These are phyloP conservation scores for Asterionellopsis glacialis DNA, from an alignment of 108 stramenopile genomes.

Conservation along the genomic window DNA sequence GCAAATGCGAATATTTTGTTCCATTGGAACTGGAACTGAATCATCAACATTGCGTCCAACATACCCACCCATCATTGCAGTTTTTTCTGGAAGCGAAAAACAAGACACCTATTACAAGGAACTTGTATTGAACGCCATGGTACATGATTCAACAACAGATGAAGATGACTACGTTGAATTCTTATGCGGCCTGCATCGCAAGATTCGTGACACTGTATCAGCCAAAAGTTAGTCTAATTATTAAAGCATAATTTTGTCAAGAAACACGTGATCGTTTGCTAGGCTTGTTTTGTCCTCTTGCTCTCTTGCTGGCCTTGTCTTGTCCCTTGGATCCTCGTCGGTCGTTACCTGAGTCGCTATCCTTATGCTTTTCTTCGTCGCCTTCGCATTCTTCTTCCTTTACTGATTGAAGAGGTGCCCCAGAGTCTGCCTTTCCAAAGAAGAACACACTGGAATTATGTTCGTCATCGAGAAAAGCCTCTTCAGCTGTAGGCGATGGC, in stretches of 20 bases:
- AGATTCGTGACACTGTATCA: not conserved
- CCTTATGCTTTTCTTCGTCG: not conserved
- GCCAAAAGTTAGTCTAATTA: too few species aligned
- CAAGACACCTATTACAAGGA: slow-evolving; percentile 2
- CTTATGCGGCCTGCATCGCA: slow-evolving; percentile 3
- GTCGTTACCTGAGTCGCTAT: not conserved
- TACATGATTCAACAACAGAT: slow-evolving; percentile 15
- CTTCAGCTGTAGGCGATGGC: too few species aligned
- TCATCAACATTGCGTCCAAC: slow-evolving; percentile 6
- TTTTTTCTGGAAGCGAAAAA: not conserved
- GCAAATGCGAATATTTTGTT: slow-evolving; percentile 14
- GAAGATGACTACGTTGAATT: slow-evolving; percentile 12
- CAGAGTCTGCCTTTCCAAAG: too few species aligned
- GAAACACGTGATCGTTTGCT: slow-evolving; percentile 1
- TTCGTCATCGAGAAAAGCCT: too few species aligned
- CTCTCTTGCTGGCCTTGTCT: not conserved
- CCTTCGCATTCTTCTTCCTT: slow-evolving; percentile 8
- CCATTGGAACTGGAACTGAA: slow-evolving; percentile 8
- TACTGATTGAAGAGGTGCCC: slow-evolving; percentile 5
- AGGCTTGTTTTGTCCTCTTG: not conserved
- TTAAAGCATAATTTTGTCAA: not conserved
- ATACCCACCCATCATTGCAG: slow-evolving; percentile 8
- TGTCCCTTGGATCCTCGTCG: not conserved
- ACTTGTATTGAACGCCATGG: slow-evolving; percentile 10
- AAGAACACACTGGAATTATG: too few species aligned